Evolutionary conservation across 2,329 filamentous ascomycete genomes (phyloP), one percentile per base, ranked within the genome.

Genomic region (Pyrenophora teres): DNA sequence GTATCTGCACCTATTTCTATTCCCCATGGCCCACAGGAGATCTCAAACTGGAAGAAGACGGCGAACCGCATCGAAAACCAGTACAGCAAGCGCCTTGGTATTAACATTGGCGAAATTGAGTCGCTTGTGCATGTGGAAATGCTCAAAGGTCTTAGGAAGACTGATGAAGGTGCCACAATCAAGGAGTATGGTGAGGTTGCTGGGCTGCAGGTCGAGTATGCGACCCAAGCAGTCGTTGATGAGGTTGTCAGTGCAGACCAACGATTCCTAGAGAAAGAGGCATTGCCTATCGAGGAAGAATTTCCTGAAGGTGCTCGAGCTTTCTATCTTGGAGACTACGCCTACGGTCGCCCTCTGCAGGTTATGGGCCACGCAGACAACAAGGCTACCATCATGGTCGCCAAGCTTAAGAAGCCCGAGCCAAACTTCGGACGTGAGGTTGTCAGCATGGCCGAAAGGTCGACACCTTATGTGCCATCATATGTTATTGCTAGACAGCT

Each of bases 301-400:
- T 97, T 97, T 57, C 92, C 94, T 0, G 76, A 87, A 48, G 87
- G 86, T 33, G 89, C 90, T 1, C 84, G 87, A 49, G 92, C 89
- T 0, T 99, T 99, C 77, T 97, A 96, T 79, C 78, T 99, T 2
- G 94, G 94, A 40, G 92, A 97, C 32, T 95, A 88, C 75, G 90
- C 91, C 46, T 97, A 96, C 65, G 94, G 94, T 13, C 85, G 92
- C 32, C 93, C 94, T 3, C 78, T 96, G n/a, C 87, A 94, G 70
- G 86, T 99, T 18, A 83, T 84, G 19, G 85, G 84, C 1, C 90
- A 97, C 67, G 80, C 80, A 13, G 81, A 84, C 52, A 87, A 89
- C 66, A 92, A 90, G 72, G 85, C 90, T 9, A 87, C 91, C 52
- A 85, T 96, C 46, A 83, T 87, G 75, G 81, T 97, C n/a, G 88